Percentiles rank a stretch among this genome's conserved stretches.
Evolutionary conservation across 1,284 basidiomycete genomes (phyloP).

Genomic region (Leccinum pachyderme): DNA sequence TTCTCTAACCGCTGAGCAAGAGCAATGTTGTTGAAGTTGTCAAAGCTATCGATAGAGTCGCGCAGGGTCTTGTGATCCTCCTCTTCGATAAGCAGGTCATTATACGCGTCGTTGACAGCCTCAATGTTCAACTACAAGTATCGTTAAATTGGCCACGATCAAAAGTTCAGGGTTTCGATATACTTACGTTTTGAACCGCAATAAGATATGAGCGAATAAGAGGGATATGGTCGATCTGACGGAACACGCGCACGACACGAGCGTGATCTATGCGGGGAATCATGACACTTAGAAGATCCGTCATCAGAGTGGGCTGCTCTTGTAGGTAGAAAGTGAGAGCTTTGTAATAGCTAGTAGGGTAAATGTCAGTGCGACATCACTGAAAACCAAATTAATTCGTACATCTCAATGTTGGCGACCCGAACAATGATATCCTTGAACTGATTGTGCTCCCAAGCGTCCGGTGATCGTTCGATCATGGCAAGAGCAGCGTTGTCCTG

Average conservation of each 20-base stretch:
- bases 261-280: slow-evolving; percentile 93
- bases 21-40: slow-evolving; percentile 93
- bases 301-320: slow-evolving; percentile 91
- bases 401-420: slow-evolving; percentile 98
- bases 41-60: slow-evolving; percentile 95
- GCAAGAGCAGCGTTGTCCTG: slow-evolving; percentile 94
- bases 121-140: slow-evolving; percentile 80
- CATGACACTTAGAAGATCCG: slow-evolving; percentile 90
- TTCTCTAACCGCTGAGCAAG: slow-evolving; percentile 87
- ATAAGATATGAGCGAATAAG: slow-evolving; percentile 96
- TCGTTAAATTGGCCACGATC: slow-evolving; percentile 8
- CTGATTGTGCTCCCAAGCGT: slow-evolving; percentile 99
- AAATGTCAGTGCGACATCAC: not conserved
- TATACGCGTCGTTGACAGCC: slow-evolving; percentile 97
- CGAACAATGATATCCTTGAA: slow-evolving; percentile 97
- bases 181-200: slow-evolving; percentile 85
- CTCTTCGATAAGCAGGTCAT: slow-evolving; percentile 96
- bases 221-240: slow-evolving; percentile 93
- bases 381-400: slow-evolving; percentile 22
- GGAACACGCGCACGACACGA: slow-evolving; percentile 95
- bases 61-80: slow-evolving; percentile 98
- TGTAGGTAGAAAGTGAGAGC: slow-evolving; percentile 86
- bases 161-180: not conserved
- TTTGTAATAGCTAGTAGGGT: slow-evolving; percentile 74
- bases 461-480: slow-evolving; percentile 96